Evolutionary conservation across 2,329 filamentous ascomycete genomes (phyloP).

Genomic region (Plectosphaerella cucumerina): DNA sequence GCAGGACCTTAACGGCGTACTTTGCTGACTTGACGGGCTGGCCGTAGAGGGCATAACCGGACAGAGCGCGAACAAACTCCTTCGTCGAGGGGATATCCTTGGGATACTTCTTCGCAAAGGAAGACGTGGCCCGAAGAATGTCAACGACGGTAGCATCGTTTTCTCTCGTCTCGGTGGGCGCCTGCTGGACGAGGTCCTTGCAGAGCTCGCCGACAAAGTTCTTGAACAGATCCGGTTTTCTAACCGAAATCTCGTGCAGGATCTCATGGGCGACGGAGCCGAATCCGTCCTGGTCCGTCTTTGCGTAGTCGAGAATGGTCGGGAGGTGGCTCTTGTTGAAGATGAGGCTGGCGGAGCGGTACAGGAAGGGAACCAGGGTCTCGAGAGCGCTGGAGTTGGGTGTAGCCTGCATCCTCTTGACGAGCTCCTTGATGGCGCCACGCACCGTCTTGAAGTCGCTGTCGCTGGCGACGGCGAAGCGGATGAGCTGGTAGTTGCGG

Average conservation of each 20-base stretch:
- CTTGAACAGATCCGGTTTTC: constrained; percentile 86
- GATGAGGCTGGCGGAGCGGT: constrained; percentile 76
- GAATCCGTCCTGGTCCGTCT: constrained; percentile 75
- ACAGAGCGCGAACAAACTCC: constrained; percentile 76
- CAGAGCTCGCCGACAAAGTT: constrained; percentile 89
- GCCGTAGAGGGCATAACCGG: constrained; percentile 79
- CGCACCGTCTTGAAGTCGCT: constrained; percentile 90
- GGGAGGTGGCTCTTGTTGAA: constrained; percentile 95
- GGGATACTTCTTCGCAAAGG: constrained; percentile 82
- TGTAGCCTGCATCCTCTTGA: constrained; percentile 71
- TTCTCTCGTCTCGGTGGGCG: constrained; percentile 62
- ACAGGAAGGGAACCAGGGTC: constrained; percentile 77
- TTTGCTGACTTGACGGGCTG: constrained; percentile 81
- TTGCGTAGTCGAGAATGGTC: constrained; percentile 81
- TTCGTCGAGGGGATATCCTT: constrained; percentile 77
- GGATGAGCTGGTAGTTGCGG: constrained; percentile 82
- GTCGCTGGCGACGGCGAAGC: constrained; percentile 77
- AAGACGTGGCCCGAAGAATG: constrained; percentile 88
- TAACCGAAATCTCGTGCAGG: constrained; percentile 85
- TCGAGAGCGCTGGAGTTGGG: constrained; percentile 66
- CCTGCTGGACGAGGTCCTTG: constrained; percentile 76
- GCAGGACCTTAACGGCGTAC: constrained; percentile 86
- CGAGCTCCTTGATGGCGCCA: constrained; percentile 85
- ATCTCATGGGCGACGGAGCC: constrained; percentile 80
- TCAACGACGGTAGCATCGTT: constrained; percentile 78